Conservation (phyloP, 2,329 filamentous ascomycete species). For the Orbilia brochopaga region DNA sequence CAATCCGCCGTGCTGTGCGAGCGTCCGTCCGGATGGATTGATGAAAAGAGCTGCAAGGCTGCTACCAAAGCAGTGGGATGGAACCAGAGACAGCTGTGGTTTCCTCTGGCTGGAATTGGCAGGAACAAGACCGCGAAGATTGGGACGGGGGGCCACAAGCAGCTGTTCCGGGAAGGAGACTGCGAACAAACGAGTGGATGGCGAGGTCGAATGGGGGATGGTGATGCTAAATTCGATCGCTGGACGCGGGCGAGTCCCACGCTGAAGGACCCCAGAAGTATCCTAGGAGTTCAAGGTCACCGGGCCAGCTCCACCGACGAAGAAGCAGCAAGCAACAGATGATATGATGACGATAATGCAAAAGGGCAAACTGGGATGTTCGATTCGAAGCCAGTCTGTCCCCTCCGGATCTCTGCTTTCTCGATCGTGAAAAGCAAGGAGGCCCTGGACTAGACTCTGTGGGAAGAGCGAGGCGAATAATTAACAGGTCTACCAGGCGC, state of each 20-base stretch:
- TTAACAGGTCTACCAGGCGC: not conserved
- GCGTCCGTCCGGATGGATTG: not conserved
- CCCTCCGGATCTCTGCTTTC: not conserved
- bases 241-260: slow-evolving; percentile 23
- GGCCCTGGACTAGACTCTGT: not conserved
- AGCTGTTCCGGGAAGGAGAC: slow-evolving; percentile 49
- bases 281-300: too few species aligned
- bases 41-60: slow-evolving; percentile 15
- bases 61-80: slow-evolving; percentile 43
- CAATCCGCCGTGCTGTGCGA: not conserved
- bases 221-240: slow-evolving; percentile 33
- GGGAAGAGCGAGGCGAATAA: not conserved
- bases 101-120: slow-evolving; percentile 48
- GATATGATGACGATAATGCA: not conserved
- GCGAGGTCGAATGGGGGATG: slow-evolving; percentile 20
- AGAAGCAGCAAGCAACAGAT: not conserved
- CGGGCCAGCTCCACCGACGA: not conserved
- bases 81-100: slow-evolving; percentile 40
- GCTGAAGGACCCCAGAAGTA: too few species aligned
- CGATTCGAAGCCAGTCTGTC: not conserved
- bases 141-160: slow-evolving; percentile 36
- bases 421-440: not conserved
- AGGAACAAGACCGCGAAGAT: slow-evolving; percentile 48
- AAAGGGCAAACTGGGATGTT: not conserved
- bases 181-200: slow-evolving; percentile 35